phyloP scores from a whole-genome alignment of 1,284 basidiomycete genomes.

The Trametes pubescens region DNA sequence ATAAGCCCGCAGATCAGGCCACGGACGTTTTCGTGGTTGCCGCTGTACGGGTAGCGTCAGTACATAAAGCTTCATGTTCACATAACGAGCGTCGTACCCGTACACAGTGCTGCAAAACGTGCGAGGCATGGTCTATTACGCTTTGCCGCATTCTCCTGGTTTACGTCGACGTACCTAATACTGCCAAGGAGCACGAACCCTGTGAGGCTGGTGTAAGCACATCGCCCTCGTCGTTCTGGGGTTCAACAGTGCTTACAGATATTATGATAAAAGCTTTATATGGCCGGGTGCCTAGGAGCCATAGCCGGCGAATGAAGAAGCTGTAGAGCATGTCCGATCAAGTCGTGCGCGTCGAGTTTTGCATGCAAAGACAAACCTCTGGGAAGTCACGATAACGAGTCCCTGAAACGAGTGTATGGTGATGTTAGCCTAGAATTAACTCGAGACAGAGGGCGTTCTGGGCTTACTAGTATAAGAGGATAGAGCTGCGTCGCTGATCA shows the following conservation, averaged over 20 bases:
- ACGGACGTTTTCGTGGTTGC: background rate
- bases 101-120: background rate
- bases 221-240: too few relatives aligned
- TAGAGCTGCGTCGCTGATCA: background rate
- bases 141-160: background rate
- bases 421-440: background rate
- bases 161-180: background rate
- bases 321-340: background rate
- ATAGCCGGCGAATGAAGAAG: conserved; percentile 4
- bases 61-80: too few relatives aligned
- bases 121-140: background rate
- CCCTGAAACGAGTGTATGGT: background rate
- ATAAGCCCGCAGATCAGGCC: background rate
- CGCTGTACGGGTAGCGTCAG: background rate
- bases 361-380: background rate
- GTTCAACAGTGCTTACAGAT: background rate
- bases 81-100: background rate
- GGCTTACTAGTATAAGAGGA: background rate
- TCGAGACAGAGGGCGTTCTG: too few relatives aligned
- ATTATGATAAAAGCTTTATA: background rate
- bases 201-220: too few relatives aligned
- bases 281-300: background rate
- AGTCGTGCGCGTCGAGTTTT: too few relatives aligned
- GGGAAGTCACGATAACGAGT: background rate
- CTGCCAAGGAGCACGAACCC: background rate